Base-by-base conservation (phyloP, 441 rosid species). In the Euphorbia corollata region DNA sequence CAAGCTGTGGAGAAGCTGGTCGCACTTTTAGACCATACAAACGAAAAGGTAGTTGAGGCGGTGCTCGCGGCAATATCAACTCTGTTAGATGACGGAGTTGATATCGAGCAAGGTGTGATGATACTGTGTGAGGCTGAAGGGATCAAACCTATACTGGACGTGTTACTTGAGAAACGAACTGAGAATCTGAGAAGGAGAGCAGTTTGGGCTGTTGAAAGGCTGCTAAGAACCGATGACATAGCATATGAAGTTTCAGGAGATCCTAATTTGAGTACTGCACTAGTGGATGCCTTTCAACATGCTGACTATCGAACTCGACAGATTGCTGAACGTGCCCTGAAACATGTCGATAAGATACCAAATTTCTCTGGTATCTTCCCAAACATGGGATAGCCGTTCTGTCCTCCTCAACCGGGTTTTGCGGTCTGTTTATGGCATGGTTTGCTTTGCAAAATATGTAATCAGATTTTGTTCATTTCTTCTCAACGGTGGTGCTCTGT, bases 201-300 rank as follows among this genome's bases (percentile, higher is more conserved):
- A 6, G 92, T 94, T 59, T 91, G 97, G 97, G 83, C 80, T 6
- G 92, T 86, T 8, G 99, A 94, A 79, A 89, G 99, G 80, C 84
- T 94, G 36, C 79, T 94, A 78, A 71, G 92, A 71, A 87, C 80
- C 2, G 97, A 89, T 9, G 96, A 88, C 0, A 89, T 94, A 68
- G 97, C 97, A 15, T 74, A 68, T 72, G 87, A 89, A 60, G 85
- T 89, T 32, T 92, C 97, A 3, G 87, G 84, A 38, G 83, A 87
- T 69, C 96, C 75, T 16, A 87, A 83, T 71, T 77, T 88, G 68
- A 73, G 89, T 41, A 85, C 96, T 66, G 96, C 98, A n/a, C 93
- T 91, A 54, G 98, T 94, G 34, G 96, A 94, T 71, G 94, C 97
- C 55, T 91, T 89, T 81, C 97, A 88, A 77, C 88, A 89, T 74